Evolutionary conservation across 305 asterid genomes (phyloP).

Genomic region (Rubia balearica): DNA sequence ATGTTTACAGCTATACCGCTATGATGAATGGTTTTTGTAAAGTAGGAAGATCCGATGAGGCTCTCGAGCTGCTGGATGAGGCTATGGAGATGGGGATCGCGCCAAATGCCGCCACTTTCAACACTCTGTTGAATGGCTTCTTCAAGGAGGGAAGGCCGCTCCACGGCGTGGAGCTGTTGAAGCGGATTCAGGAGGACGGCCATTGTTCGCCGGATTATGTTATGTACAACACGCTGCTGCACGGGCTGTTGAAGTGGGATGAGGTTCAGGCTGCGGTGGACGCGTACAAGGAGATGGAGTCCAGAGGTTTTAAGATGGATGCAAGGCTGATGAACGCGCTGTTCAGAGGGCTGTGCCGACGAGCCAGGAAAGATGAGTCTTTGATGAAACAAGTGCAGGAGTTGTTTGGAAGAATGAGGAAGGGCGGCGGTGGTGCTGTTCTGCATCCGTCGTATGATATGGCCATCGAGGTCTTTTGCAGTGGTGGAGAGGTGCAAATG

Average conservation of each 20-base stretch:
- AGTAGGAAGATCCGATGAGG: slow-evolving; percentile 70
- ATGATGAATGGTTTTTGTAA: slow-evolving; percentile 78
- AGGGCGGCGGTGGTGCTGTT: background rate
- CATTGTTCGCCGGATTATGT: slow-evolving; percentile 53
- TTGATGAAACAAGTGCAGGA: slow-evolving; percentile 7
- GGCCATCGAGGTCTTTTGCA: slow-evolving; percentile 13
- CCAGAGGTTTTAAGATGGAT: slow-evolving; percentile 11
- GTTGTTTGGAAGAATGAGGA: slow-evolving; percentile 13
- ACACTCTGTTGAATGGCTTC: slow-evolving; percentile 64
- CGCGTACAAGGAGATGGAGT: slow-evolving; percentile 43
- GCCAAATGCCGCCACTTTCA: slow-evolving; percentile 54
- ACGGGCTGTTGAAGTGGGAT: slow-evolving; percentile 68
- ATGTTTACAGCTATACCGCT: slow-evolving; percentile 56
- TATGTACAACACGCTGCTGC: slow-evolving; percentile 54
- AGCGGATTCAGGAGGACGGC: slow-evolving; percentile 39
- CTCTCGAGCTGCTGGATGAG: slow-evolving; percentile 50
- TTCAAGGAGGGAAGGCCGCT: slow-evolving; percentile 67
- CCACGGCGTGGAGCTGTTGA: slow-evolving; percentile 43
- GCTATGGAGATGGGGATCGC: slow-evolving; percentile 37
- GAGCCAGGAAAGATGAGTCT: slow-evolving; percentile 4
- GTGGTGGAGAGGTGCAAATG: slow-evolving; percentile 3
- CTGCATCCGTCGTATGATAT: slow-evolving; percentile 1
- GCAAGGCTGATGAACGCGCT: slow-evolving; percentile 14
- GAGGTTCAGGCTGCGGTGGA: slow-evolving; percentile 33
- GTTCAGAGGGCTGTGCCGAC: slow-evolving; percentile 16